Conservation (phyloP, 257 asterid genomes). For the Nicotiana sylvestris region DNA sequence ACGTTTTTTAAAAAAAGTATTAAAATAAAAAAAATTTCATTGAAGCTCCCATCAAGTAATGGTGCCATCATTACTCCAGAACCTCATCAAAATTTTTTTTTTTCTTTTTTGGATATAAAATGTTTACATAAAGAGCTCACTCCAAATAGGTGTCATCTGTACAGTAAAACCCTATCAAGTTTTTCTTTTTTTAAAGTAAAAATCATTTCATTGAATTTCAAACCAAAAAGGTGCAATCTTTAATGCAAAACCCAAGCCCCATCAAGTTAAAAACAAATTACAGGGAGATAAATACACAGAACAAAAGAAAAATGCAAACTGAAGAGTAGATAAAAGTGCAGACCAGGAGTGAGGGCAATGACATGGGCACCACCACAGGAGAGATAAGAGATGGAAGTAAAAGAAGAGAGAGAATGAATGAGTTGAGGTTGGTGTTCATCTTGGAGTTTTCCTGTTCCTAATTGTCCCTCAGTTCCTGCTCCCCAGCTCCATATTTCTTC, state of each 20-base stretch:
- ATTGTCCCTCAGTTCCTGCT: conserved; percentile 90
- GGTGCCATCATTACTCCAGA: neutral
- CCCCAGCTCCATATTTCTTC: conserved; percentile 91
- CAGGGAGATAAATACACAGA: neutral
- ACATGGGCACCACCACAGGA: conserved; percentile 98
- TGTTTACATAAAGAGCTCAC: neutral
- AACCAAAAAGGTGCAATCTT: neutral
- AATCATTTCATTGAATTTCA: neutral
- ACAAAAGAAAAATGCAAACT: neutral
- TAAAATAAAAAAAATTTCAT: neutral
- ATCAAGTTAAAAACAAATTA: neutral
- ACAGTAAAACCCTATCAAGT: neutral
- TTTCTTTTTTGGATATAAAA: neutral
- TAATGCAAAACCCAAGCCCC: neutral
- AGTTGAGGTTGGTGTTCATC: conserved; percentile 68
- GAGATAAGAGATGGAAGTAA: conserved; percentile 46
- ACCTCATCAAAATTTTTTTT: too few relatives aligned
- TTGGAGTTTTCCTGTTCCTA: conserved; percentile 56
- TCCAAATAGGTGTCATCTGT: neutral
- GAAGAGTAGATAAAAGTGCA: neutral
- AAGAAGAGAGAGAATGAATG: conserved; percentile 49
- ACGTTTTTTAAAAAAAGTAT: too few relatives aligned
- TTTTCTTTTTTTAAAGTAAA: too few relatives aligned
- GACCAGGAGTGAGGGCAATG: conserved; percentile 66
- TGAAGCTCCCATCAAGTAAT: neutral